Conservation (phyloP, 345 rosid genomes). For the Eucalyptus curtisii region DNA sequence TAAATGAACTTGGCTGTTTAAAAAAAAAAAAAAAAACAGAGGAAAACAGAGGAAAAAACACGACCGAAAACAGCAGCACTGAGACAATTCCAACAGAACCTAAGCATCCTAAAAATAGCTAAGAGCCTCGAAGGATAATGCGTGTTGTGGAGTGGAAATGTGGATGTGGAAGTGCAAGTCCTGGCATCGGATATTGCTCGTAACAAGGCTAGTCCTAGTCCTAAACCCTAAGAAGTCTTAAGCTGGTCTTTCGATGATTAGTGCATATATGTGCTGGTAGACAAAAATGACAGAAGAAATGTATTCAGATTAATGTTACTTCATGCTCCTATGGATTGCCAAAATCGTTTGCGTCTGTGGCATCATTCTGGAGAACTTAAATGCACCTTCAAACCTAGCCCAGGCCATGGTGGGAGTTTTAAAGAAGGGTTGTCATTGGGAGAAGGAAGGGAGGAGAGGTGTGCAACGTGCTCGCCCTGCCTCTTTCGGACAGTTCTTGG, state of each 20-base stretch:
- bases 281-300: background rate
- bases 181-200: background rate
- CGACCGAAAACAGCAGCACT: no score
- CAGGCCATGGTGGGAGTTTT: background rate
- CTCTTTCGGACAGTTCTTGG: background rate
- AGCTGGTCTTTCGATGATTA: background rate
- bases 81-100: background rate
- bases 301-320: background rate
- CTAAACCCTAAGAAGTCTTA: no score
- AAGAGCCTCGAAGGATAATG: background rate
- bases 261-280: background rate
- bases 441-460: background rate
- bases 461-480: rapidly evolving
- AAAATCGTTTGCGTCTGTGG: background rate
- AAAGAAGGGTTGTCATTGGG: background rate
- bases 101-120: background rate
- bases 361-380: background rate
- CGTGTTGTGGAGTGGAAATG: background rate
- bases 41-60: no score
- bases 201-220: background rate
- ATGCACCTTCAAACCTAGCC: background rate
- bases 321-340: no score
- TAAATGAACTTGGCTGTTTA: no score
- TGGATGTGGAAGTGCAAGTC: background rate
- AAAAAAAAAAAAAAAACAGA: no score